Percentiles rank a stretch among this genome's conserved stretches.
phyloP scores from a whole-genome alignment of 176 grass and related monocot genomes.

The Oryza glumipatula region DNA sequence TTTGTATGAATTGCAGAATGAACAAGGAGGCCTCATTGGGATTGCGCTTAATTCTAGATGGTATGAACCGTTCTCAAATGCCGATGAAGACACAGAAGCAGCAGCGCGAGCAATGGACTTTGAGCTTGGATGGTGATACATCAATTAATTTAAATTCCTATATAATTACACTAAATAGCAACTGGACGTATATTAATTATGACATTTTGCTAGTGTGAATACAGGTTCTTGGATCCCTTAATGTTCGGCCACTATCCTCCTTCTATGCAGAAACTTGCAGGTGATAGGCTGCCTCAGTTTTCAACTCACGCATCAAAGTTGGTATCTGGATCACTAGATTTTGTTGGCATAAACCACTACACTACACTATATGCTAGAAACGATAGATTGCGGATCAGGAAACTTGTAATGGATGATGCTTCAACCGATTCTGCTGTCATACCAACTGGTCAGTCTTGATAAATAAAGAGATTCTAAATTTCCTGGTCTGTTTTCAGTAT shows the following conservation, averaged over 20 bases:
- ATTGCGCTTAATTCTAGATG: slow-evolving; percentile 87
- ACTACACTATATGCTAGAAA: slow-evolving; percentile 91
- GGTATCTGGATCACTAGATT: slow-evolving; percentile 75
- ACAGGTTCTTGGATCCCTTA: slow-evolving; percentile 91
- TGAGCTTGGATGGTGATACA: slow-evolving; percentile 88
- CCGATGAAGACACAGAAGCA: slow-evolving; percentile 69
- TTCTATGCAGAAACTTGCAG: slow-evolving; percentile 83
- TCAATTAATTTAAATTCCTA: neutral
- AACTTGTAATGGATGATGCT: slow-evolving; percentile 82
- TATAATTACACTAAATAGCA: slow-evolving; percentile 11
- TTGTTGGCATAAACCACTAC: slow-evolving; percentile 98
- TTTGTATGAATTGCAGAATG: slow-evolving; percentile 49
- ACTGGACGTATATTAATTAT: slow-evolving; percentile 35
- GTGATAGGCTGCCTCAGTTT: slow-evolving; percentile 77
- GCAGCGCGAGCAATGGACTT: slow-evolving; percentile 87
- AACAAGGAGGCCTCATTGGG: slow-evolving; percentile 65
- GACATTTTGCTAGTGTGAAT: slow-evolving; percentile 31
- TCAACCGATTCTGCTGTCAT: slow-evolving; percentile 69
- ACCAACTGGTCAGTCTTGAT: slow-evolving; percentile 59
- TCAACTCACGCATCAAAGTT: slow-evolving; percentile 51
- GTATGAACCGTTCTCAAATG: slow-evolving; percentile 82
- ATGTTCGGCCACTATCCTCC: slow-evolving; percentile 82
- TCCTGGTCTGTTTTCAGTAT: neutral
- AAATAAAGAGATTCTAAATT: neutral
- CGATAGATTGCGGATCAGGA: slow-evolving; percentile 70